Evolutionary conservation across 2,329 filamentous ascomycete species (phyloP).

Genomic region (Aspergillus chevalieri): DNA sequence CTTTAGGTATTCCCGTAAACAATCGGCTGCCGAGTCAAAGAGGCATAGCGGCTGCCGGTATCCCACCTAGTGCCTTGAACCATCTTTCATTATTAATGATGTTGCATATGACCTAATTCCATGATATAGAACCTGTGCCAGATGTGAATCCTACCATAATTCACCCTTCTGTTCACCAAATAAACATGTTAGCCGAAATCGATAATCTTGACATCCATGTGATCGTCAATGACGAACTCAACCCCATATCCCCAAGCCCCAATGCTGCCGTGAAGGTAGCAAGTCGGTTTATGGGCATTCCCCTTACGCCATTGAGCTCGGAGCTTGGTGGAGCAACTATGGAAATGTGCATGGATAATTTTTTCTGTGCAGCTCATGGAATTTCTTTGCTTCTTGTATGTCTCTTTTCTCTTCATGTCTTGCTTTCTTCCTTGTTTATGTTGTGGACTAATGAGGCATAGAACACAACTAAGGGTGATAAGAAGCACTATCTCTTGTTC

Average conservation of each 20-base stretch:
- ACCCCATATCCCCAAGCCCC: slow-evolving; percentile 3
- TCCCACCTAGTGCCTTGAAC: too few species aligned
- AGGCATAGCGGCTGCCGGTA: too few species aligned
- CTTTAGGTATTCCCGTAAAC: too few species aligned
- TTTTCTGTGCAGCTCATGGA: slow-evolving; percentile 5
- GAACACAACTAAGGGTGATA: slow-evolving; percentile 3
- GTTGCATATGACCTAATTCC: too few species aligned
- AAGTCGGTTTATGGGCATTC: slow-evolving; percentile 6
- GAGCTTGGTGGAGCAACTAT: neutral
- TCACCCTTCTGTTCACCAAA: neutral
- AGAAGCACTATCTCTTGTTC: slow-evolving; percentile 4
- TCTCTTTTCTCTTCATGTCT: neutral
- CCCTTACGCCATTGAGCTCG: neutral
- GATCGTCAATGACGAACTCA: slow-evolving; percentile 4
- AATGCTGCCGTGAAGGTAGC: slow-evolving; percentile 2
- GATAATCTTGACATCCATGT: slow-evolving; percentile 4
- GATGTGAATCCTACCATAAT: neutral
- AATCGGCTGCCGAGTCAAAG: too few species aligned
- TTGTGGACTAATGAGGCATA: neutral
- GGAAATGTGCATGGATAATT: slow-evolving; percentile 4
- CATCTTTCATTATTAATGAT: too few species aligned
- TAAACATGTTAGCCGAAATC: slow-evolving; percentile 2
- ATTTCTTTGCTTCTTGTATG: slow-evolving; percentile 2
- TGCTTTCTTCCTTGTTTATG: too few species aligned
- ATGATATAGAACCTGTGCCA: too few species aligned